Conservation (phyloP, 2,329 filamentous ascomycete species). For the Aspergillus ochraceus region DNA sequence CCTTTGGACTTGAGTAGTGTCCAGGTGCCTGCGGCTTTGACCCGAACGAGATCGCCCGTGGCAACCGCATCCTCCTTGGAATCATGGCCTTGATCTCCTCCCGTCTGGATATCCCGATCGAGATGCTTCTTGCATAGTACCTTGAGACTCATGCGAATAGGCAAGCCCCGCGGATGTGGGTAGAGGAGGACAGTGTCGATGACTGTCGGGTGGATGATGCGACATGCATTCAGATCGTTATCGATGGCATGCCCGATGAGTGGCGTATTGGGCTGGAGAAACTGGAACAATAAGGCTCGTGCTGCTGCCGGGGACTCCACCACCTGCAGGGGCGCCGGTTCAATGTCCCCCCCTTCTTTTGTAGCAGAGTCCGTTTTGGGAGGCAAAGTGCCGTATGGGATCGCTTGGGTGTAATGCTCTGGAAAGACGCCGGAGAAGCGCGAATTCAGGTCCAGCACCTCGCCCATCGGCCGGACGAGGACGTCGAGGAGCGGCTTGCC, state of each 20-base stretch:
- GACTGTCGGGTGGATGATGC: conserved; percentile 80
- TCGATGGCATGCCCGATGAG: conserved; percentile 92
- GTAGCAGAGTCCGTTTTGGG: conserved; percentile 22
- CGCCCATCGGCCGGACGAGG: conserved; percentile 78
- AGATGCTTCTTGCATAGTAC: conserved; percentile 69
- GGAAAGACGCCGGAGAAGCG: conserved; percentile 84
- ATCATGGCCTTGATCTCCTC: conserved; percentile 71
- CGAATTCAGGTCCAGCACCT: conserved; percentile 87
- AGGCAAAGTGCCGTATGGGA: conserved; percentile 50
- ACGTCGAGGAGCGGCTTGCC: conserved; percentile 77
- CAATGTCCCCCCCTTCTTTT: conserved; percentile 20
- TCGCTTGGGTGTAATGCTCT: conserved; percentile 71
- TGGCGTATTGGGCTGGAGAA: conserved; percentile 74
- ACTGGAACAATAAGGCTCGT: conserved; percentile 72
- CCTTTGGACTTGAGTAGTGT: conserved; percentile 63
- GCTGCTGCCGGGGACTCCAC: conserved; percentile 74
- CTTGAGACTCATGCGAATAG: conserved; percentile 76
- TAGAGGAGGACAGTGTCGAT: conserved; percentile 85
- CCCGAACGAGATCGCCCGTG: conserved; percentile 79
- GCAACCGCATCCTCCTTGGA: conserved; percentile 88
- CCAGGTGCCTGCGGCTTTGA: conserved; percentile 71
- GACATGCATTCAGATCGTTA: conserved; percentile 85
- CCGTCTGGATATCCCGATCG: conserved; percentile 75
- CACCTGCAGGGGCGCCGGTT: conserved; percentile 61
- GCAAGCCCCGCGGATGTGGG: conserved; percentile 74